Evolutionary conservation across 1,284 basidiomycete species (phyloP).

Genomic region (Cutaneotrichosporon mucoides): DNA sequence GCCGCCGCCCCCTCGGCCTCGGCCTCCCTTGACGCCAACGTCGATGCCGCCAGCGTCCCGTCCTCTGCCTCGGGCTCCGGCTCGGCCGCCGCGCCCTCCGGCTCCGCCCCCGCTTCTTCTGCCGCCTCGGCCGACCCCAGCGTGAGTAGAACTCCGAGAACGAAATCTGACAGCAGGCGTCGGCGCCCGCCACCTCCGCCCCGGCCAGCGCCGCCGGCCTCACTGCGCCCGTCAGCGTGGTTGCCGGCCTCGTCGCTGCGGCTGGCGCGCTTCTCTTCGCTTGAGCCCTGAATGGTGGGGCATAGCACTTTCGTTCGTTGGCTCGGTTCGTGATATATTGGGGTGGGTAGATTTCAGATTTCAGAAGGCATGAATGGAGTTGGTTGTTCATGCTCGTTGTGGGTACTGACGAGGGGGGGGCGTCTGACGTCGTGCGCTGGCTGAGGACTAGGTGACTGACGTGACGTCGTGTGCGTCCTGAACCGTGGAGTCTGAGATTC

Average conservation of each 20-base stretch:
- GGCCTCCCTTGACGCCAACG: not conserved
- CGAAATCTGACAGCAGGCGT: not conserved
- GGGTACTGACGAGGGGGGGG: too few relatives aligned
- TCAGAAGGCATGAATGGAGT: too few relatives aligned
- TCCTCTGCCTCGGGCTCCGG: not conserved
- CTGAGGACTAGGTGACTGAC: too few relatives aligned
- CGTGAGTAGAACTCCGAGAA: too few relatives aligned
- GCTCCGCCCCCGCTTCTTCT: not conserved
- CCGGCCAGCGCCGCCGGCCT: not conserved
- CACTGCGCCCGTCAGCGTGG: not conserved
- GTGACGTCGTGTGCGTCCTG: too few relatives aligned
- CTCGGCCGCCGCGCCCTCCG: not conserved
- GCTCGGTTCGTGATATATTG: too few relatives aligned
- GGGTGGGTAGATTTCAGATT: too few relatives aligned
- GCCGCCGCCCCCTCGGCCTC: not conserved
- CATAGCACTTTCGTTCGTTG: too few relatives aligned
- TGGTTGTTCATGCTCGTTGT: too few relatives aligned
- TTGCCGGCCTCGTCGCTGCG: not conserved
- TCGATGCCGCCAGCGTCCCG: not conserved
- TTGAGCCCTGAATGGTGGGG: too few relatives aligned
- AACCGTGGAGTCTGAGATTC: too few relatives aligned
- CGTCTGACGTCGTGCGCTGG: too few relatives aligned
- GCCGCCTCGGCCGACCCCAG: not conserved
- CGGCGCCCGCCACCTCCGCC: not conserved
- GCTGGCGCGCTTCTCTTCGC: not conserved